Evolutionary conservation across 306 rosid species (phyloP).

Genomic region (Bauhinia variegata): DNA sequence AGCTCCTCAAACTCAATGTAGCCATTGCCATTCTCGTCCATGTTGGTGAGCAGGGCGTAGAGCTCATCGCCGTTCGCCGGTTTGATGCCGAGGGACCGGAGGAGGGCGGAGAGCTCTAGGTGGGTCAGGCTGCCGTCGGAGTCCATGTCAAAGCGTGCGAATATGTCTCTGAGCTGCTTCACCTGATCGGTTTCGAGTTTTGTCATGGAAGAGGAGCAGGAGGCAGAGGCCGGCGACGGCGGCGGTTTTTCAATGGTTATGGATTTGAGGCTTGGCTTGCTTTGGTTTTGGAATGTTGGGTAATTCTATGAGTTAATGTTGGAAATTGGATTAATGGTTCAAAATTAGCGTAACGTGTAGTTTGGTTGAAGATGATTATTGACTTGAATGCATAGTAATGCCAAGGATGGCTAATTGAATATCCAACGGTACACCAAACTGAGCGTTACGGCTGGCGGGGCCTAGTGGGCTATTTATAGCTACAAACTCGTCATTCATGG

Average conservation of each 20-base stretch:
- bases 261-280: not conserved
- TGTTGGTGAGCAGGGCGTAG: slow-evolving; percentile 55
- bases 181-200: slow-evolving; percentile 51
- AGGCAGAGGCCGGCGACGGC: not conserved
- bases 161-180: slow-evolving; percentile 68
- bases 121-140: slow-evolving; percentile 89
- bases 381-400: not conserved
- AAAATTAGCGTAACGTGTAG: no score
- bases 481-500: no score
- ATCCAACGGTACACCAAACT: not conserved
- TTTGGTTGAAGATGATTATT: no score
- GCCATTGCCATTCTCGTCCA: slow-evolving; percentile 79
- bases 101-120: slow-evolving; percentile 82
- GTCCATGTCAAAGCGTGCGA: slow-evolving; percentile 83
- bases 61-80: slow-evolving; percentile 70
- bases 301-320: not conserved
- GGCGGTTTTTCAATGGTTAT: not conserved
- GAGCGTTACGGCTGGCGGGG: not conserved
- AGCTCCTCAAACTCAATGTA: slow-evolving; percentile 76
- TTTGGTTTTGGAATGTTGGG: no score
- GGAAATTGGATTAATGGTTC: not conserved
- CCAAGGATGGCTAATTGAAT: not conserved
- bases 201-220: slow-evolving; percentile 42
- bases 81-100: slow-evolving; percentile 79
- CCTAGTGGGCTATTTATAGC: not conserved